A percentile compares a stretch with the other conserved stretches of the same genome.
Evolutionary conservation across 768 basidiomycete genomes (phyloP).

Genomic region (Pilatotrama ljubarskyi): DNA sequence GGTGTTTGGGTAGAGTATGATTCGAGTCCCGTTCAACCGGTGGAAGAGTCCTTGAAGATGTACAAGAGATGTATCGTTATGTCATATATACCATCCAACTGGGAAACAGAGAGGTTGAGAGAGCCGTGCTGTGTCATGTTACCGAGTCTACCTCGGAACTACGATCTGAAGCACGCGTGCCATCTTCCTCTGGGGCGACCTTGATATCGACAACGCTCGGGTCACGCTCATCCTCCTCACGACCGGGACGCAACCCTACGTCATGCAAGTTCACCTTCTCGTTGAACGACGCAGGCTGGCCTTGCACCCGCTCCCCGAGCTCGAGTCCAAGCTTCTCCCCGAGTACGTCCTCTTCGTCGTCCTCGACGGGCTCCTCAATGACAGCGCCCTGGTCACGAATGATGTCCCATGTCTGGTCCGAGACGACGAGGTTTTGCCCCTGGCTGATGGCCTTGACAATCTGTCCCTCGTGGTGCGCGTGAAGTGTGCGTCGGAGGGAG

Average conservation of each 20-base stretch:
- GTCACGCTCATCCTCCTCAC: not conserved
- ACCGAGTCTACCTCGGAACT: slow-evolving; percentile 1
- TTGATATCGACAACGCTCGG: slow-evolving; percentile 13
- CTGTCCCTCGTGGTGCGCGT: slow-evolving; percentile 65
- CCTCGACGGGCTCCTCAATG: slow-evolving; percentile 60
- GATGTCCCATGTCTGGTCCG: slow-evolving; percentile 57
- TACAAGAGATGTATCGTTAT: slow-evolving; percentile 16
- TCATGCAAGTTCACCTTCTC: slow-evolving; percentile 25
- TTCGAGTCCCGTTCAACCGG: slow-evolving; percentile 12
- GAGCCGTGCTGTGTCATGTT: slow-evolving; percentile 8
- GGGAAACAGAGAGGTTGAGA: not conserved
- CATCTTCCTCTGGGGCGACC: not conserved
- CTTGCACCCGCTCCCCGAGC: slow-evolving; percentile 21
- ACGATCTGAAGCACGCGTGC: not conserved
- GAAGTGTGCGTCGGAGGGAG: slow-evolving; percentile 74
- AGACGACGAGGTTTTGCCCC: slow-evolving; percentile 76
- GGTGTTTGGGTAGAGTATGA: not conserved
- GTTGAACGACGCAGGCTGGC: slow-evolving; percentile 24
- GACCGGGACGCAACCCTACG: not conserved
- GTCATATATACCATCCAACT: slow-evolving; percentile 19
- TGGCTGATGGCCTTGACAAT: slow-evolving; percentile 78
- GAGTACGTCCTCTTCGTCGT: slow-evolving; percentile 38
- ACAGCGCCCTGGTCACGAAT: slow-evolving; percentile 65
- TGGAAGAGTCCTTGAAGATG: not conserved
- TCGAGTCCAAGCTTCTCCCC: slow-evolving; percentile 21